These are phyloP conservation scores for Trichoderma atroviride DNA, from an alignment of 2,329 filamentous ascomycete species.

Conservation along the genomic window DNA sequence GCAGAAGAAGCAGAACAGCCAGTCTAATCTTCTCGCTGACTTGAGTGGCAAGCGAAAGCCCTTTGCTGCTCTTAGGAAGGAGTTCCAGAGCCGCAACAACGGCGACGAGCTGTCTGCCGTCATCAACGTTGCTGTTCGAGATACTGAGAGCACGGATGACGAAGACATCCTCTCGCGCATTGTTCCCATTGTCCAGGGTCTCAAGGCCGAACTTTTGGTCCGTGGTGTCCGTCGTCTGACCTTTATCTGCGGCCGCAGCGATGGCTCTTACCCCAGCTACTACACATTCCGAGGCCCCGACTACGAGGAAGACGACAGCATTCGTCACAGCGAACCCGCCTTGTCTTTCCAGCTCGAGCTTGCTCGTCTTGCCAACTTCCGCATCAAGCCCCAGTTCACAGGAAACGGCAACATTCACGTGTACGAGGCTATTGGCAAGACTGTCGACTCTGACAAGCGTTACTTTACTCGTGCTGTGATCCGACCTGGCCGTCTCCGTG, in stretches of 20 bases:
- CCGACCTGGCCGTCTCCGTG: conserved; percentile 87
- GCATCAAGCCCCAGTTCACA: conserved; percentile 97
- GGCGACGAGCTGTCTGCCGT: conserved; percentile 86
- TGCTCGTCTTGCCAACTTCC: conserved; percentile 90
- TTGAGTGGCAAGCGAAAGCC: conserved; percentile 72
- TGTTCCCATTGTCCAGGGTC: conserved; percentile 71
- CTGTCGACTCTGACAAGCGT: conserved; percentile 92
- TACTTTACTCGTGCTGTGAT: conserved; percentile 98
- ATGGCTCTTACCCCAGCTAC: conserved; percentile 94
- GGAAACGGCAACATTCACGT: conserved; percentile 99
- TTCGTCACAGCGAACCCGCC: conserved; percentile 95
- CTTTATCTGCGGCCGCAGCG: conserved; percentile 93
- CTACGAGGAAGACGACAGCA: conserved; percentile 90
- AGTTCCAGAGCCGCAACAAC: conserved; percentile 41
- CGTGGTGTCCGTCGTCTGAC: conserved; percentile 87
- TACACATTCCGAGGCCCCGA: conserved; percentile 95
- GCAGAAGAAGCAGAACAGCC: conserved; percentile 58
- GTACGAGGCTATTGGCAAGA: conserved; percentile 95
- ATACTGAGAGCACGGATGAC: conserved; percentile 83
- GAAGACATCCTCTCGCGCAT: conserved; percentile 78
- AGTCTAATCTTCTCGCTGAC: conserved; percentile 67
- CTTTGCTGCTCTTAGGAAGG: conserved; percentile 33
- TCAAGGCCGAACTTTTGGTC: conserved; percentile 80
- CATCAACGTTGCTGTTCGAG: conserved; percentile 86
- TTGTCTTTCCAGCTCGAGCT: conserved; percentile 98